phyloP scores from a whole-genome alignment of 306 rosid genomes.

The Cicer pinnatifidum region DNA sequence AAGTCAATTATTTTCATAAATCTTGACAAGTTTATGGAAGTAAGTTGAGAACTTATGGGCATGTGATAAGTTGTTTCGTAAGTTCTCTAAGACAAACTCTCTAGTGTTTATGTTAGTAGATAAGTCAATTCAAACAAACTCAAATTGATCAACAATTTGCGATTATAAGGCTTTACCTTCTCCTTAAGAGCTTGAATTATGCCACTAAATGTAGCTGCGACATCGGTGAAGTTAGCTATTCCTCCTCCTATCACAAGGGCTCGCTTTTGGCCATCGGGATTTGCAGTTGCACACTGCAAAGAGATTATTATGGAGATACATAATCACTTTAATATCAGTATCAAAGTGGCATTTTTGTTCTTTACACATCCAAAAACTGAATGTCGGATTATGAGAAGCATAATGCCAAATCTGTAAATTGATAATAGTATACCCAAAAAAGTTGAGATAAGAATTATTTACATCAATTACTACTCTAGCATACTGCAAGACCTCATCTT shows the following conservation, averaged over 20 bases:
- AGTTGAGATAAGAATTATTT: constrained; percentile 47
- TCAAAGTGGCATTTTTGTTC: constrained; percentile 10
- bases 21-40: too few species aligned
- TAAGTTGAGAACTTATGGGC: too few species aligned
- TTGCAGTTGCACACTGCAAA: constrained; percentile 85
- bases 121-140: too few species aligned
- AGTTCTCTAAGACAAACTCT: too few species aligned
- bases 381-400: not conserved
- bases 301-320: constrained; percentile 28
- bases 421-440: constrained; percentile 1
- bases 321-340: constrained; percentile 15
- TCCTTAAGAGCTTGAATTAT: constrained; percentile 89
- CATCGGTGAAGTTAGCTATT: constrained; percentile 96
- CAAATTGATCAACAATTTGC: not conserved
- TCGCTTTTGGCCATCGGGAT: constrained; percentile 80
- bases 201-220: constrained; percentile 94
- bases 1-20: too few species aligned
- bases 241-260: constrained; percentile 98
- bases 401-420: constrained; percentile 4
- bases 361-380: constrained; percentile 28
- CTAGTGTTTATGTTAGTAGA: too few species aligned
- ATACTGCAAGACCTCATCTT: constrained; percentile 93
- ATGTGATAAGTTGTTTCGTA: too few species aligned
- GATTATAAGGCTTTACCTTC: constrained; percentile 61
- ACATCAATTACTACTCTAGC: constrained; percentile 97